phyloP scores from a whole-genome alignment of 345 rosid genomes.

The Leavenworthia alabamica region DNA sequence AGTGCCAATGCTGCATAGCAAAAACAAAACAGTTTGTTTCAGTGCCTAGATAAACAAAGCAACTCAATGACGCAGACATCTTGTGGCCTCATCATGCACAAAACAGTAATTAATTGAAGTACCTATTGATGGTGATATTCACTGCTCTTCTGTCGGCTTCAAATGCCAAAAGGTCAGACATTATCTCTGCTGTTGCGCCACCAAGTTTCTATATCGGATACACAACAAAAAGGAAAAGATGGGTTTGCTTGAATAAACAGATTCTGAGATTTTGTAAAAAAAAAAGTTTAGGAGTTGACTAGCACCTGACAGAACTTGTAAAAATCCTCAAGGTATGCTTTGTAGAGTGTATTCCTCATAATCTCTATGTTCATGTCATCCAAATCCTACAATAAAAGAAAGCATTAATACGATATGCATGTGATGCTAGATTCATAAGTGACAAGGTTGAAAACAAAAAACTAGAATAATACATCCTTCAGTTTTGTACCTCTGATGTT shows the following conservation, averaged over 20 bases:
- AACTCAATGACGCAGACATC: background rate
- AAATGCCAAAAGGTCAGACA: no score
- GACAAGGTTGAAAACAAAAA: background rate
- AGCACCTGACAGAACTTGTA: slow-evolving; percentile 92
- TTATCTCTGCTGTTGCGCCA: slow-evolving; percentile 93
- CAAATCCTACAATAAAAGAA: slow-evolving; percentile 35
- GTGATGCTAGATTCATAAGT: no score
- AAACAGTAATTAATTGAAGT: background rate
- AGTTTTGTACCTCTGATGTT: slow-evolving; percentile 73
- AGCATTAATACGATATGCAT: no score
- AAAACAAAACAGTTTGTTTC: background rate
- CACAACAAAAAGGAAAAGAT: background rate
- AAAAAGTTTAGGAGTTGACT: background rate
- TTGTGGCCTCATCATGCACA: background rate
- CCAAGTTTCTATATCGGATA: slow-evolving; percentile 69
- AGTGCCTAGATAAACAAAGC: background rate
- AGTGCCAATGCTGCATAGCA: slow-evolving; percentile 52
- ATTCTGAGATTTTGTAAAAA: background rate
- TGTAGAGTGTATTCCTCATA: no score
- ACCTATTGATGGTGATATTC: slow-evolving; percentile 94
- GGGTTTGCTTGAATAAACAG: background rate
- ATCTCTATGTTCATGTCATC: slow-evolving; percentile 99
- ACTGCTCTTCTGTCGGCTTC: slow-evolving; percentile 99
- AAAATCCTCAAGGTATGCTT: no score
- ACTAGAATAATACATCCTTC: background rate